Percentiles rank a stretch among this genome's conserved stretches.
These are phyloP conservation scores for Cladosporium sp. DNA, from an alignment of 2,329 filamentous ascomycete species.

Conservation along the genomic window DNA sequence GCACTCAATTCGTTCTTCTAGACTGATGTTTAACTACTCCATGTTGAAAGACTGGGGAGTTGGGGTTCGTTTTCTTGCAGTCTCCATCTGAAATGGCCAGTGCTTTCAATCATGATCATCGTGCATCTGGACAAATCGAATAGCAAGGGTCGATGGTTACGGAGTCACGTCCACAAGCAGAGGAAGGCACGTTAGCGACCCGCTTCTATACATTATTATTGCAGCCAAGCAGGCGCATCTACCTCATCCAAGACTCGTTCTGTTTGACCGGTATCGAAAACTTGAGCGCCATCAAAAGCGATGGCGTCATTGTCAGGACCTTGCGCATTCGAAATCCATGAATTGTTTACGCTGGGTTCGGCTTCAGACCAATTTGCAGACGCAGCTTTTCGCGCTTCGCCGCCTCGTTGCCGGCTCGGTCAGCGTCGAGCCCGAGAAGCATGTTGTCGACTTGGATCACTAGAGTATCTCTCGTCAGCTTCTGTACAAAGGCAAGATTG, in stretches of 20 bases:
- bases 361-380: constrained; percentile 34
- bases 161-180: neutral
- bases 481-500: too few species aligned
- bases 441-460: constrained; percentile 33
- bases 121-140: neutral
- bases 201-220: neutral
- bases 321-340: neutral
- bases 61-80: neutral
- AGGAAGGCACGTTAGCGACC: neutral
- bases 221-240: constrained; percentile 9
- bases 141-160: neutral
- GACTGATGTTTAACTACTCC: neutral
- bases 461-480: constrained; percentile 12
- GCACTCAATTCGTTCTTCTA: neutral
- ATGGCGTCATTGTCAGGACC: neutral
- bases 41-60: neutral
- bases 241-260: neutral
- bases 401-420: constrained; percentile 33
- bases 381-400: constrained; percentile 33
- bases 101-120: neutral
- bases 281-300: neutral
- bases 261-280: neutral
- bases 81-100: neutral
- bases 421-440: constrained; percentile 33
- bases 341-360: constrained; percentile 31